These are phyloP conservation scores for Mariannaea sp. DNA, from an alignment of 2,329 filamentous ascomycete species.

Conservation along the genomic window DNA sequence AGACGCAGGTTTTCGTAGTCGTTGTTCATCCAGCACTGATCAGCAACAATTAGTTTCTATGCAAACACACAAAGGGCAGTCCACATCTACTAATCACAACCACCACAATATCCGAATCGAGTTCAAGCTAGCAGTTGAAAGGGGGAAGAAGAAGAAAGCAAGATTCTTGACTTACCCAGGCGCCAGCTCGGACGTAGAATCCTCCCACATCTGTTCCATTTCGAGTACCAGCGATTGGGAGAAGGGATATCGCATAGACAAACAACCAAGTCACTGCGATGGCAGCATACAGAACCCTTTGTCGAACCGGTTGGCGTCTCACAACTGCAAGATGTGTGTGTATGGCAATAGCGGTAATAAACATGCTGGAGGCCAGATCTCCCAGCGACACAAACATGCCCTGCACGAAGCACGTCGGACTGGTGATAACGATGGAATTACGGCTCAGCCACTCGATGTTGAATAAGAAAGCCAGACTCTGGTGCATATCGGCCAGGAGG, in stretches of 20 bases:
- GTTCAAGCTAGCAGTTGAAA: too few species aligned
- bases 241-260: slow-evolving; percentile 59
- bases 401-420: slow-evolving; percentile 63
- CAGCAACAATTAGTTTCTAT: slow-evolving; percentile 17
- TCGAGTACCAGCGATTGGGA: slow-evolving; percentile 52
- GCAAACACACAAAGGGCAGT: too few species aligned
- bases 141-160: too few species aligned
- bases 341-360: slow-evolving; percentile 67
- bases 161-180: slow-evolving; percentile 61
- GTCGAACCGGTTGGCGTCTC: slow-evolving; percentile 56
- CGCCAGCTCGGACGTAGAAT: slow-evolving; percentile 67
- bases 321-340: slow-evolving; percentile 71
- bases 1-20: slow-evolving; percentile 60
- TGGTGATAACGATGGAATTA: slow-evolving; percentile 59
- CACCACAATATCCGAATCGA: too few species aligned
- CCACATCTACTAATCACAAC: too few species aligned
- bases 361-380: slow-evolving; percentile 68
- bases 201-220: slow-evolving; percentile 50
- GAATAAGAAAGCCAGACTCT: slow-evolving; percentile 66
- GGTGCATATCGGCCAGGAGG: slow-evolving; percentile 69
- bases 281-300: slow-evolving; percentile 53
- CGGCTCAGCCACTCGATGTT: slow-evolving; percentile 62
- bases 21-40: slow-evolving; percentile 66
- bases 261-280: slow-evolving; percentile 62
- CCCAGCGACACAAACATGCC: slow-evolving; percentile 72